Conservation (phyloP, 176 grass and related monocot genomes). For the Paspalum notatum region DNA sequence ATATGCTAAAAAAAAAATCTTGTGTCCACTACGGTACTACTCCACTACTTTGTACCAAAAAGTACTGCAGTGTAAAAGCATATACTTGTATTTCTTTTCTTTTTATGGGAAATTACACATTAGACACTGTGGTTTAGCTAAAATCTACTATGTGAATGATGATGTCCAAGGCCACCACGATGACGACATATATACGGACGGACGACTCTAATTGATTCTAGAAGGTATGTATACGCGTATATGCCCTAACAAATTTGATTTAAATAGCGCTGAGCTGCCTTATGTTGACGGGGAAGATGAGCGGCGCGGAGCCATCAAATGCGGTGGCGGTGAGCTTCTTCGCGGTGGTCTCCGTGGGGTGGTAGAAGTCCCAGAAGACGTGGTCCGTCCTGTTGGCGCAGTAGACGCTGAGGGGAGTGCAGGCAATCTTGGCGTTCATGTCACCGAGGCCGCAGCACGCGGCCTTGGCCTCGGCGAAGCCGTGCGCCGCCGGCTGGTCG, state of each 20-base stretch:
- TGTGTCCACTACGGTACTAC: too few relatives aligned
- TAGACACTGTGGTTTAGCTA: too few relatives aligned
- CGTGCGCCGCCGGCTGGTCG: slow-evolving; percentile 49
- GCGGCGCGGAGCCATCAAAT: slow-evolving; percentile 60
- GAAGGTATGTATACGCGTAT: not conserved
- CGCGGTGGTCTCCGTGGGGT: slow-evolving; percentile 75
- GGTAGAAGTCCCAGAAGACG: slow-evolving; percentile 88
- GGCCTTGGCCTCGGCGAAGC: slow-evolving; percentile 61
- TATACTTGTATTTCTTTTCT: too few relatives aligned
- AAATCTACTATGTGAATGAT: not conserved
- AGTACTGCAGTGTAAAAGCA: too few relatives aligned
- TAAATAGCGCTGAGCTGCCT: slow-evolving; percentile 48
- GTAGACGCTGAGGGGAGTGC: slow-evolving; percentile 63
- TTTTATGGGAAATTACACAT: too few relatives aligned
- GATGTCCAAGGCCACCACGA: not conserved
- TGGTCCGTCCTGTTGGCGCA: slow-evolving; percentile 61
- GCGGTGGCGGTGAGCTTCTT: slow-evolving; percentile 42
- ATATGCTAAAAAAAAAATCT: too few relatives aligned
- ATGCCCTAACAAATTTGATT: not conserved
- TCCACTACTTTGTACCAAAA: too few relatives aligned
- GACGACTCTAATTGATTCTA: not conserved
- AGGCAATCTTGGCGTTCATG: slow-evolving; percentile 74
- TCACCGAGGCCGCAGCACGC: slow-evolving; percentile 88
- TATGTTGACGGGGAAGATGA: slow-evolving; percentile 63
- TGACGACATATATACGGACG: not conserved